A percentile compares a stretch with the other conserved stretches of the same genome.
phyloP scores from a whole-genome alignment of 495 filamentous ascomycete species.

The Lophiostoma macrostomum region DNA sequence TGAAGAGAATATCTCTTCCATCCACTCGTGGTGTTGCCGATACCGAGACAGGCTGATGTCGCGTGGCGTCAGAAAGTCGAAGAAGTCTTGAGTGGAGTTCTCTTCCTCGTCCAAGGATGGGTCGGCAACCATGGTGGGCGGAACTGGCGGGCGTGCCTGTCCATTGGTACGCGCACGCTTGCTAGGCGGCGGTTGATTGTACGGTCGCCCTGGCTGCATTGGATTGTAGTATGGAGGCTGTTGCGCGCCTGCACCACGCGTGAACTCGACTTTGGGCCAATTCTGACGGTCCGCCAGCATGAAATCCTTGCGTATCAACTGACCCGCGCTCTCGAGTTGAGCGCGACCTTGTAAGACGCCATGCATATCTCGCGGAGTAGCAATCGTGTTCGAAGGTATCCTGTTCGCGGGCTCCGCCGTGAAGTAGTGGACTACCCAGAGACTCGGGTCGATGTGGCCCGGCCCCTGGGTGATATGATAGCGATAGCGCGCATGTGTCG shows the following conservation, averaged over 20 bases:
- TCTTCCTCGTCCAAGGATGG: conserved; percentile 82
- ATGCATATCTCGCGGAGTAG: conserved; percentile 56
- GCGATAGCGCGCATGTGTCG: conserved; percentile 72
- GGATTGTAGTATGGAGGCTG: conserved; percentile 20
- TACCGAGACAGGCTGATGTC: conserved; percentile 84
- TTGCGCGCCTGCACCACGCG: conserved; percentile 40
- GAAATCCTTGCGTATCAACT: conserved; percentile 86
- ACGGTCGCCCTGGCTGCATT: conserved; percentile 14
- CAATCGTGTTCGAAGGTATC: conserved; percentile 63
- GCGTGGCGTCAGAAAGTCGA: conserved; percentile 82
- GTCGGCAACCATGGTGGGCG: neutral
- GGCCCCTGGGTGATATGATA: conserved; percentile 73
- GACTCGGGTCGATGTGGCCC: conserved; percentile 68
- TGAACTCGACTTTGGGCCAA: conserved; percentile 82
- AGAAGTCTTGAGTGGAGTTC: conserved; percentile 79
- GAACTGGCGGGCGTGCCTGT: conserved; percentile 11
- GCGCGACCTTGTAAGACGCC: conserved; percentile 59
- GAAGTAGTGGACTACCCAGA: conserved; percentile 95
- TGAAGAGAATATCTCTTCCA: conserved; percentile 93
- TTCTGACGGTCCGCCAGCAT: conserved; percentile 82
- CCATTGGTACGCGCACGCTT: conserved; percentile 32
- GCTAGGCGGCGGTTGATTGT: conserved; percentile 25
- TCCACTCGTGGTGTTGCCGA: conserved; percentile 95
- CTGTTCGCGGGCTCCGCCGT: conserved; percentile 68
- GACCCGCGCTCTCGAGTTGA: conserved; percentile 72